Evolutionary conservation across 1,284 basidiomycete genomes (phyloP), one percentile per base, ranked within the genome.

Genomic region (Cutaneotrichosporon cutaneum): DNA sequence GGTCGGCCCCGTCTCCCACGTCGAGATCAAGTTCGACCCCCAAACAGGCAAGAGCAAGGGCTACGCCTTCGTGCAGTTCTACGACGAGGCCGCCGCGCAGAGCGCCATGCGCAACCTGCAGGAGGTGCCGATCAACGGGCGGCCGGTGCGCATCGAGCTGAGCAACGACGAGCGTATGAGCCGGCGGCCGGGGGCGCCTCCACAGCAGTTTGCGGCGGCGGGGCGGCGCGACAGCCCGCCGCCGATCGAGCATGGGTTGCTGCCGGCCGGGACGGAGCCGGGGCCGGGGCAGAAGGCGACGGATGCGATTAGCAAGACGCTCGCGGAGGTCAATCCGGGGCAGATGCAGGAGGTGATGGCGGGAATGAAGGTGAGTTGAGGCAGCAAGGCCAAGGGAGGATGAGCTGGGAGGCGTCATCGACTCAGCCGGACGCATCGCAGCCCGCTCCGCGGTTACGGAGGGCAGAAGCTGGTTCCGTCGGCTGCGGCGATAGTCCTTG

Each of bases 61-160:
- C 16, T 99, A 96, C 76, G 95, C 94, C 14, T 97, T 97, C 77
- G 94, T 94, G 82, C 93, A 96, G 84, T 97, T 93, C 77, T 88
- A 90, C 72, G 95, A 99, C 78, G 89, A 94, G 74, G 93, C 96
- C 79, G 98, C 94, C 9, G 89, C 89, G 1, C 80, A 84, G 16
- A 91, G 89, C 36, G 92, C 92, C 42, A 89, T 94, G 42, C 86
- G 92, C 67, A 94, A 94, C 75, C 82, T 94, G 54, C 90, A 92
- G 76, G 90, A 89, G 59, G 86, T 86, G 51, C 86, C 87, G 66
- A 89, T 93, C 35, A 89, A 88, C 60, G 91, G 90, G 3, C 85
- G 91, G n/a, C 87, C 88, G 7, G 82, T 94, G 39, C 86, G 91
- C 57, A 89, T 94, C 69, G 90, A 93, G 75, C 83, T 90, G 56